Conservation (phyloP, 768 basidiomycete genomes). For the Lentinula edodes region DNA sequence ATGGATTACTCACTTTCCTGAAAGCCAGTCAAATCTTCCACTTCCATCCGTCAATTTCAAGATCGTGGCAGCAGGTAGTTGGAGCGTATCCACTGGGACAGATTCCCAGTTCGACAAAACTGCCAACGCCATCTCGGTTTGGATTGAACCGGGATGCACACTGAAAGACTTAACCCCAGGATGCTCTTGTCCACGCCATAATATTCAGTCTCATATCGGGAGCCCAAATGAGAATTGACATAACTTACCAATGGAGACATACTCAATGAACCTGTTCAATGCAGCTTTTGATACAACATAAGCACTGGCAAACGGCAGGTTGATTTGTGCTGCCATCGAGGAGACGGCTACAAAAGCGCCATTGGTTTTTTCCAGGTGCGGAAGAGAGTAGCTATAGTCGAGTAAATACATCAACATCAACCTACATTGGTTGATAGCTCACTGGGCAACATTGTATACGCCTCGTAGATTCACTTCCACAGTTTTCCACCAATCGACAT, state of each 20-base stretch:
- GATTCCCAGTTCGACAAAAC: conserved; percentile 4
- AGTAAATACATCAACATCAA: background rate
- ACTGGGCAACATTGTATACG: conserved; percentile 16
- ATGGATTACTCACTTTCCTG: conserved; percentile 10
- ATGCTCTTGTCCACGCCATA: background rate
- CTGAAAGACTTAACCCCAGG: conserved; percentile 10
- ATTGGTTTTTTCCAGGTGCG: conserved; percentile 10
- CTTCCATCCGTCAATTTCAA: conserved; percentile 13
- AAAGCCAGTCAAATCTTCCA: conserved; percentile 15
- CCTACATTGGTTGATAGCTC: too few relatives aligned
- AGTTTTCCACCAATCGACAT: conserved; percentile 16
- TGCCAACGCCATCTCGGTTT: conserved; percentile 4
- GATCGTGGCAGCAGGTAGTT: conserved; percentile 15
- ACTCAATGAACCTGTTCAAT: conserved; percentile 8
- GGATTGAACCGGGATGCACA: conserved; percentile 11
- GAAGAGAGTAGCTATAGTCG: conserved; percentile 4
- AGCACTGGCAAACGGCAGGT: conserved; percentile 10
- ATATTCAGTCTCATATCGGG: background rate
- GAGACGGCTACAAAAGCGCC: conserved; percentile 11
- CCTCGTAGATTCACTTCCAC: conserved; percentile 18
- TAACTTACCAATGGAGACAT: conserved; percentile 3
- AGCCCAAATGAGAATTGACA: too few relatives aligned
- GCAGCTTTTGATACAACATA: conserved; percentile 11
- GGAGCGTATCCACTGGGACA: conserved; percentile 10
- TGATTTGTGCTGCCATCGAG: conserved; percentile 8